Base-by-base conservation (phyloP, 2,329 filamentous ascomycete genomes). In the Eurotiales sp. region DNA sequence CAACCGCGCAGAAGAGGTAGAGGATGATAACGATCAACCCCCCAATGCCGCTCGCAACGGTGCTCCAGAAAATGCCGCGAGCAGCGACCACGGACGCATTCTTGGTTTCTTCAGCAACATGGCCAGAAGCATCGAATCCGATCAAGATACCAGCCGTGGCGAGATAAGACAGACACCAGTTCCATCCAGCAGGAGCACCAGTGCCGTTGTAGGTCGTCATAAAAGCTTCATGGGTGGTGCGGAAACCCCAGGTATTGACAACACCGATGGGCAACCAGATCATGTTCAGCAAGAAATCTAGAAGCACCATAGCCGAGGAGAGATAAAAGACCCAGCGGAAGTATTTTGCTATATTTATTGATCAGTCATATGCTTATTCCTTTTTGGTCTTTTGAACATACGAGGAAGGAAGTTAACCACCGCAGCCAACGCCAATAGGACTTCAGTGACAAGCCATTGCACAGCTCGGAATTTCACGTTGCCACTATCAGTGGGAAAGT, bases 91-190 rank as follows among this genome's bases (percentile, higher is more conserved):
- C 44, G 17, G 70, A 74, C 2, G 79, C 80, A 54, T 83, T 79
- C 62, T 81, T 80, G 1, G 81, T 84, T 60, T 83, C 81, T 56
- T 84, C 81, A 0, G 79, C 79, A 23, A 84, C 78, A 56, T 83
- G 80, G 2, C 81, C 81, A 1, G 77, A 80, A 0, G 81, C 81
- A 62, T 84, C 81, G 49, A 82, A 83, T 1, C 81, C 81, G 46
- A 84, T 82, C 50, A 84, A 59, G 36, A 83, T 77, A 36, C 80
- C 81, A 7, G 80, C 80, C 1, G 81, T 83, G 1, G 80, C 80
- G 22, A 81, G 75, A 61, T 80, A 84, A 3, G 78, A 81, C 3
- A 84, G 71, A 65, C 80, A 82, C 81, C 80, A 83, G 59, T 84
- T 83, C 80, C 81, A 83, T 2, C 75, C 80, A 1, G 74, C 69